A percentile compares a stretch with the other conserved stretches of the same genome.
These are phyloP conservation scores for Xylaria sp. DNA, from an alignment of 2,329 filamentous ascomycete species.

Conservation along the genomic window DNA sequence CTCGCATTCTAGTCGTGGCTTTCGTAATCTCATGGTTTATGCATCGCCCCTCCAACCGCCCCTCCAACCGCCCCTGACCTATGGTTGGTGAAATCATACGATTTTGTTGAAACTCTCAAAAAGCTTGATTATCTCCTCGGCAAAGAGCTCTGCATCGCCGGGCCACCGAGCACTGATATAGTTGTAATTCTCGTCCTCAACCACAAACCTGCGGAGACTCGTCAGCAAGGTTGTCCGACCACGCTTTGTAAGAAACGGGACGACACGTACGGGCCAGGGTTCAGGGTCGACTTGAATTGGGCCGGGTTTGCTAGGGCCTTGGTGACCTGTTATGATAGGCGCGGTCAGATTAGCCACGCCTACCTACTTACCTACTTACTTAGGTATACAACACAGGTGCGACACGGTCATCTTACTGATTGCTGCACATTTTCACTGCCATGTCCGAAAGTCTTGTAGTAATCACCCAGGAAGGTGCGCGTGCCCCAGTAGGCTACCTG, in stretches of 20 bases:
- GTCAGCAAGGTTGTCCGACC: conserved; percentile 12
- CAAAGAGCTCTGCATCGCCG: conserved; percentile 49
- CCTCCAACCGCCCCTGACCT: background rate
- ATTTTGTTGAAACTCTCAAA: conserved; percentile 44
- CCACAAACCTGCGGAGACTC: conserved; percentile 48
- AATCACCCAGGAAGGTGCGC: conserved; percentile 55
- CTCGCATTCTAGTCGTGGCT: conserved; percentile 6
- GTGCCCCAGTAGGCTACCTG: conserved; percentile 56
- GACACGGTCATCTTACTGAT: conserved; percentile 43
- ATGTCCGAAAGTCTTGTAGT: conserved; percentile 62
- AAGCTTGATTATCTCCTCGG: conserved; percentile 49
- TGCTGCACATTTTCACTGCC: conserved; percentile 55
- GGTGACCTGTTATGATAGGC: conserved; percentile 44
- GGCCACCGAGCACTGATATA: conserved; percentile 56
- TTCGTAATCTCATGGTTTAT: conserved; percentile 17
- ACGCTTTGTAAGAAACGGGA: background rate
- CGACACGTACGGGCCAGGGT: conserved; percentile 48
- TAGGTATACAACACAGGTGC: background rate
- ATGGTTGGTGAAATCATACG: conserved; percentile 16
- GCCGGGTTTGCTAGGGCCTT: conserved; percentile 49
- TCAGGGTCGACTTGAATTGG: conserved; percentile 53
- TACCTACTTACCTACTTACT: too few species aligned
- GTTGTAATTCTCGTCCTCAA: conserved; percentile 55
- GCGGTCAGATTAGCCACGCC: conserved; percentile 12
- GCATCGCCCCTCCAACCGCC: background rate